Percentiles rank a stretch among this genome's conserved stretches.
Evolutionary conservation across 345 rosid genomes (phyloP).

Genomic region (Stellera chamaejasme): DNA sequence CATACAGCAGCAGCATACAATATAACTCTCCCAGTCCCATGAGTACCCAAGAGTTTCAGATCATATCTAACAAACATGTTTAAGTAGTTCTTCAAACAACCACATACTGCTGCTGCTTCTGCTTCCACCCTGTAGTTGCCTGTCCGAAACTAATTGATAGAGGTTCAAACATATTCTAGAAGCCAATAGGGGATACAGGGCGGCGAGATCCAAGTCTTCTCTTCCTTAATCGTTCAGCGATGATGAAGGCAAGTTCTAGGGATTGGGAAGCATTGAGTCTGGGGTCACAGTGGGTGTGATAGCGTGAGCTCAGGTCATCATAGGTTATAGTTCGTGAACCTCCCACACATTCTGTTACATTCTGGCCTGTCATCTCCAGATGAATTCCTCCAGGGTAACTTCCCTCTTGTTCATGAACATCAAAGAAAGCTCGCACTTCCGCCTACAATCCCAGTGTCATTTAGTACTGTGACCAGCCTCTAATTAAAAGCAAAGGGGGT

Average conservation of each 20-base stretch:
- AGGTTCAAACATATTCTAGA: slow-evolving; percentile 2
- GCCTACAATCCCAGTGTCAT: slow-evolving; percentile 13
- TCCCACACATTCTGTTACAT: slow-evolving; percentile 33
- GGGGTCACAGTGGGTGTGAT: slow-evolving; percentile 37
- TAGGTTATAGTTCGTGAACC: slow-evolving; percentile 33
- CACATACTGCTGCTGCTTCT: too few relatives aligned
- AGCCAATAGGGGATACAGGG: slow-evolving; percentile 5
- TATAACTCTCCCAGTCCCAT: too few relatives aligned
- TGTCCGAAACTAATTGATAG: too few relatives aligned
- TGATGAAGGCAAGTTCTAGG: slow-evolving; percentile 31
- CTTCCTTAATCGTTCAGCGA: slow-evolving; percentile 27
- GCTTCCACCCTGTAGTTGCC: too few relatives aligned
- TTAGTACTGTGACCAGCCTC: too few relatives aligned
- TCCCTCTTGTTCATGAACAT: slow-evolving; percentile 37
- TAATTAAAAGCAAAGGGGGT: too few relatives aligned
- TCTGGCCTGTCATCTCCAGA: slow-evolving; percentile 35
- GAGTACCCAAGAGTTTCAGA: too few relatives aligned
- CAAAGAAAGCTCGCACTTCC: slow-evolving; percentile 32
- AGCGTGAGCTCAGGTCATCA: slow-evolving; percentile 26
- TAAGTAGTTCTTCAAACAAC: too few relatives aligned
- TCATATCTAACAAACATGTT: too few relatives aligned
- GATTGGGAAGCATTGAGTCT: slow-evolving; percentile 37
- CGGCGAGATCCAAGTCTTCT: slow-evolving; percentile 16
- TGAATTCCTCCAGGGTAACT: slow-evolving; percentile 32
- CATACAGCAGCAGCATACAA: too few relatives aligned